Conservation (phyloP, 768 basidiomycete genomes). For the Pluteus cervinus region DNA sequence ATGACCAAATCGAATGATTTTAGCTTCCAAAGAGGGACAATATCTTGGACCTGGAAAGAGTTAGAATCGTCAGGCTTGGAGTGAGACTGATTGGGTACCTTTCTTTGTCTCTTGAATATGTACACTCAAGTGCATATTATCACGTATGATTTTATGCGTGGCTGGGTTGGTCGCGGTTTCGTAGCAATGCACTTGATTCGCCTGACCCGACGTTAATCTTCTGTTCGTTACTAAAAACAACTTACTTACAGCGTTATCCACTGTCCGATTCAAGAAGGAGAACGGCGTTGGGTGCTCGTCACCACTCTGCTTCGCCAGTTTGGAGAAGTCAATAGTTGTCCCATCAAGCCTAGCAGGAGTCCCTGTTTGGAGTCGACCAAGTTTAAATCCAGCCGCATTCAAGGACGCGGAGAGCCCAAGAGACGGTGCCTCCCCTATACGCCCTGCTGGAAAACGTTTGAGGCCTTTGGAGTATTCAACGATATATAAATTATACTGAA, state of each 20-base stretch:
- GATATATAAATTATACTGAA: not conserved
- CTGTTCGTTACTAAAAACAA: not conserved
- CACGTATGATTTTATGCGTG: constrained; percentile 72
- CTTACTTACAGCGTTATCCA: constrained; percentile 60
- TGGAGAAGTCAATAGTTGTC: constrained; percentile 63
- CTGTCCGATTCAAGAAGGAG: constrained; percentile 62
- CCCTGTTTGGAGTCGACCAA: constrained; percentile 80
- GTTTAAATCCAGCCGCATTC: constrained; percentile 66
- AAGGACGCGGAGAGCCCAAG: constrained; percentile 74
- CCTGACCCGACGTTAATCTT: constrained; percentile 28
- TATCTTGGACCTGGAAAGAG: constrained; percentile 69
- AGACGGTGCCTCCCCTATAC: constrained; percentile 67
- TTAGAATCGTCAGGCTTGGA: constrained; percentile 1
- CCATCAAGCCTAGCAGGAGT: constrained; percentile 79
- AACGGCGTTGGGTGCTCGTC: constrained; percentile 66
- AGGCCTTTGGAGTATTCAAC: constrained; percentile 35
- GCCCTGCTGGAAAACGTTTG: constrained; percentile 72
- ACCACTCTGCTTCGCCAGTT: constrained; percentile 58
- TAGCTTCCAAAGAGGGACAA: constrained; percentile 87
- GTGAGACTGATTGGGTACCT: constrained; percentile 34
- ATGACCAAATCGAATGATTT: constrained; percentile 72
- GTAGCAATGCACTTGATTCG: constrained; percentile 68
- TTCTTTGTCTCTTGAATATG: constrained; percentile 90
- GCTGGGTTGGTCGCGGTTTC: constrained; percentile 64
- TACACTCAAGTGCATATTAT: constrained; percentile 71